Percentiles rank a stretch among this genome's conserved stretches.
Conservation (phyloP, 306 rosid genomes). For the Sophora flavescens region DNA sequence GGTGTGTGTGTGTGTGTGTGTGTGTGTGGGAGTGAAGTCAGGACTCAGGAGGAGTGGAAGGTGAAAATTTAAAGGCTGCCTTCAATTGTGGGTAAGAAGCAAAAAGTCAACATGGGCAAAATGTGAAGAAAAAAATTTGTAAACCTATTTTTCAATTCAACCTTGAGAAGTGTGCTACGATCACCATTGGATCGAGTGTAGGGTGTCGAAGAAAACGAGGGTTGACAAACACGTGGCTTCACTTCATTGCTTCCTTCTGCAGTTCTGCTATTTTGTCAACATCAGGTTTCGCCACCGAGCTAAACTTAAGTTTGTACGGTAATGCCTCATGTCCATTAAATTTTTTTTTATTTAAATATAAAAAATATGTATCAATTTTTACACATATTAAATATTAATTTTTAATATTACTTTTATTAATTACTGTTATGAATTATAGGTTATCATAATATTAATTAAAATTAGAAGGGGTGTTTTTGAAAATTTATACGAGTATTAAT, state of each 20-base stretch:
- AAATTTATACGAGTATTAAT: too few relatives aligned
- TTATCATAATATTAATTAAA: too few relatives aligned
- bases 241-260: background rate
- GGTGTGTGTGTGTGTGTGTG: background rate
- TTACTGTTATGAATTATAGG: too few relatives aligned
- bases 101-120: conserved; percentile 58
- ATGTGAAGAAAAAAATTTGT: background rate
- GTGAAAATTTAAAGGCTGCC: conserved; percentile 41
- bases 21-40: too few relatives aligned
- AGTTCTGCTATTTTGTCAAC: conserved; percentile 62
- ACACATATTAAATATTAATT: too few relatives aligned
- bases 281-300: conserved; percentile 42
- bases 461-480: too few relatives aligned
- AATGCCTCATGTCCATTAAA: too few relatives aligned
- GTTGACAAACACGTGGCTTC: conserved; percentile 55
- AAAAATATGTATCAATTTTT: too few relatives aligned
- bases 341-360: too few relatives aligned
- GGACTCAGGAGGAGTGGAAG: too few relatives aligned
- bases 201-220: conserved; percentile 25
- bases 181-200: conserved; percentile 72
- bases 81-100: conserved; percentile 38
- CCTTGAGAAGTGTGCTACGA: conserved; percentile 58
- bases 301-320: conserved; percentile 49
- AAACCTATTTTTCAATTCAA: background rate
- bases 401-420: too few relatives aligned